phyloP scores from a whole-genome alignment of 345 rosid genomes.

The Linum lewisii region DNA sequence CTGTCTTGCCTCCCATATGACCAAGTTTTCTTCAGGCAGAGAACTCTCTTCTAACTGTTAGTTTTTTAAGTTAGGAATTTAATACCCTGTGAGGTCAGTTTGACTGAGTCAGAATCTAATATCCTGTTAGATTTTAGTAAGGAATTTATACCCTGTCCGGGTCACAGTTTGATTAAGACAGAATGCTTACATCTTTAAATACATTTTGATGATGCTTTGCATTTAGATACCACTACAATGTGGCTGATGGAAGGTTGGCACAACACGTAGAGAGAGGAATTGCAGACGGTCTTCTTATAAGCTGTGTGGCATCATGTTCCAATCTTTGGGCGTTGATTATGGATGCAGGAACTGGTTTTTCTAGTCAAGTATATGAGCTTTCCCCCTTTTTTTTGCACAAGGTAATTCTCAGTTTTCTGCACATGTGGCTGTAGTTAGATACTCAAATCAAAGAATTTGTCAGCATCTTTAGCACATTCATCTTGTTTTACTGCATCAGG shows the following conservation, averaged over 20 bases:
- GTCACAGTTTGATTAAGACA: neutral
- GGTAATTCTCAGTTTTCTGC: conserved; percentile 9
- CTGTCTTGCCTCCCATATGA: too few relatives aligned
- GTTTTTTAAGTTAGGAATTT: too few relatives aligned
- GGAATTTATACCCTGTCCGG: neutral
- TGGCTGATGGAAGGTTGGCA: conserved; percentile 26
- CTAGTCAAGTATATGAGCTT: conserved; percentile 21
- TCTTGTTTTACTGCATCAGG: conserved; percentile 12
- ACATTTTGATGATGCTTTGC: conserved; percentile 1
- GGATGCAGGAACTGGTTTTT: conserved; percentile 28
- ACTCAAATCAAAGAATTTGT: neutral
- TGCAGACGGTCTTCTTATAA: conserved; percentile 26
- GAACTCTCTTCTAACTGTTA: too few relatives aligned
- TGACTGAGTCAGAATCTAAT: too few relatives aligned
- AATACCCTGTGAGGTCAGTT: neutral
- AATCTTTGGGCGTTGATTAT: conserved; percentile 29
- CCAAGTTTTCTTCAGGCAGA: too few relatives aligned
- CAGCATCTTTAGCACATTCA: neutral
- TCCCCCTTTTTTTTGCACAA: conserved; percentile 28
- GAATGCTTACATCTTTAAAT: neutral
- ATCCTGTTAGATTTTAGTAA: too few relatives aligned
- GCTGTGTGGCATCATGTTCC: conserved; percentile 25
- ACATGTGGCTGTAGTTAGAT: neutral
- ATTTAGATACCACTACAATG: conserved; percentile 26
- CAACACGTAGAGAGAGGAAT: conserved; percentile 28